These are phyloP conservation scores for Amanita molliuscula DNA, from an alignment of 768 basidiomycete genomes.

Conservation along the genomic window DNA sequence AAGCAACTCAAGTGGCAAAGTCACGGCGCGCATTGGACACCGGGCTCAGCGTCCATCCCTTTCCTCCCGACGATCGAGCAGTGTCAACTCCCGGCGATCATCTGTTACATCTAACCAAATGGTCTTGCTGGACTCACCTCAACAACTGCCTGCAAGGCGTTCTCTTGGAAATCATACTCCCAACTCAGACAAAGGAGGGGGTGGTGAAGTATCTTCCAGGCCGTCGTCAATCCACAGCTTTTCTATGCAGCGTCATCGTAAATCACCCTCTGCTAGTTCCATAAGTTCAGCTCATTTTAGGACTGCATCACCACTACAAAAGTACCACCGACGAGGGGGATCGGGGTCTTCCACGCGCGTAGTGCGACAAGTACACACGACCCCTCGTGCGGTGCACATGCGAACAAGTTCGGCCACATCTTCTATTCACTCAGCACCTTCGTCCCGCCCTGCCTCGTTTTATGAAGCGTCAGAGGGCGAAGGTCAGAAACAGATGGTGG, in stretches of 20 bases:
- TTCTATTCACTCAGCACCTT: slow-evolving; percentile 64
- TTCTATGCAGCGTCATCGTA: slow-evolving; percentile 52
- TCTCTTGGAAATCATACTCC: slow-evolving; percentile 80
- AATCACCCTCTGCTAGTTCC: slow-evolving; percentile 73
- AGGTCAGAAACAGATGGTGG: slow-evolving; percentile 14
- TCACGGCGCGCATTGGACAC: slow-evolving; percentile 22
- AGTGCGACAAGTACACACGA: slow-evolving; percentile 49
- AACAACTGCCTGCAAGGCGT: slow-evolving; percentile 48
- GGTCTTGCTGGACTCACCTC: slow-evolving; percentile 47
- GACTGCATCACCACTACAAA: slow-evolving; percentile 72
- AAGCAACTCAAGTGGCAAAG: slow-evolving; percentile 26
- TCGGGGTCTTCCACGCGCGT: slow-evolving; percentile 81
- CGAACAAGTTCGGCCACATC: slow-evolving; percentile 73
- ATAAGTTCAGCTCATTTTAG: slow-evolving; percentile 54
- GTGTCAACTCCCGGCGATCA: slow-evolving; percentile 76
- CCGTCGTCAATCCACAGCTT: slow-evolving; percentile 84
- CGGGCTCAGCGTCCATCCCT: slow-evolving; percentile 60
- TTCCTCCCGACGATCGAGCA: slow-evolving; percentile 83
- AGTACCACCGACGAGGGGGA: slow-evolving; percentile 68
- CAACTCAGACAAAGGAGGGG: slow-evolving; percentile 63
- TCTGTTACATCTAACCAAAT: slow-evolving; percentile 41
- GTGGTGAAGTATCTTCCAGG: slow-evolving; percentile 53
- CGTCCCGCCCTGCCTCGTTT: slow-evolving; percentile 69
- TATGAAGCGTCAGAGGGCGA: slow-evolving; percentile 69
- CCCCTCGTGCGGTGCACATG: slow-evolving; percentile 41